Evolutionary conservation across 352 stramenopile species (phyloP), one percentile per base, ranked within the genome.

Genomic region (Thalassiosira hispida): DNA sequence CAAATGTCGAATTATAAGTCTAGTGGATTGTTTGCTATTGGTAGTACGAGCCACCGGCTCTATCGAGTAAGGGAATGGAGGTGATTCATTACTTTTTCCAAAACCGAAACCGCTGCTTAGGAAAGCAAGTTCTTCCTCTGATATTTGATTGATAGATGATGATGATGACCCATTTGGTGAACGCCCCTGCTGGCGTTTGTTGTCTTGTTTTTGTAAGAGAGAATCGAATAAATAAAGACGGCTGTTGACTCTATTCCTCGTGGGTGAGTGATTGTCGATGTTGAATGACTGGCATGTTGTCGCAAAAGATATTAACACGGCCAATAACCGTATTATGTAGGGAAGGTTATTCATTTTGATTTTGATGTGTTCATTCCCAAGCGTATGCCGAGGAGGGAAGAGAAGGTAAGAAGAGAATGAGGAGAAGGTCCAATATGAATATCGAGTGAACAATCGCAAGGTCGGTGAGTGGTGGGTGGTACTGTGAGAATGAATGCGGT

Each of bases 1-100:
- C 20, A 83, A 56, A 23, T 83, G 75, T 23, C 67, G 75, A 62
- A 79, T 60, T 11, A 83, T 35, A 3, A 79, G 40, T 71, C 20
- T 74, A 46, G 22, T 68, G 12, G 61, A 27, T 8, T 69, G 29
- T 23, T 23, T 20, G 31, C 2, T 7, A 38, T 49, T 57, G 11
- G 33, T 55, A 2, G 51, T 14, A 46, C 8, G 25, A 46, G 22
- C 47, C 18, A 62, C 47, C 18, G 56, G 33, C 23, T 83, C 60
- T 42, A 83, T 73, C 20, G 42, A 33, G 38, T 78, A 83, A 16
- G 75, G 75, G 40, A 75, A 71, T 44, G 57, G 67, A 18, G 74
- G 74, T 33, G 47, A 18, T 18, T 5, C 11, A 29, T 22, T 4
- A 5, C 12, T 14, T 27, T 57, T 40, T 27, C 25, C 64, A 14